Conservation (phyloP, 805 yeast genomes). For the Candida ficus region DNA sequence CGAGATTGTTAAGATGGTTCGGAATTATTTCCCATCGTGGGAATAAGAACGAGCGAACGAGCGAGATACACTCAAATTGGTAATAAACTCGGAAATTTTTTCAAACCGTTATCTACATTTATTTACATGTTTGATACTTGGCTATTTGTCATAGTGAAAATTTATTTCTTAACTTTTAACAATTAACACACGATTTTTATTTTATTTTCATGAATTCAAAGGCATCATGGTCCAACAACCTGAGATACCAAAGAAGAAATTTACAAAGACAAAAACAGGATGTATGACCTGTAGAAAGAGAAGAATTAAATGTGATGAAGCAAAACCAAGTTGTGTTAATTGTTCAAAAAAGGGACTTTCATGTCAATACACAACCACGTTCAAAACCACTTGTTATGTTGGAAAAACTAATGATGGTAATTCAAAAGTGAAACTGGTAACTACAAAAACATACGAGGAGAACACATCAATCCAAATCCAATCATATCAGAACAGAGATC, state of each 20-base stretch:
- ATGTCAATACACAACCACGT: neutral
- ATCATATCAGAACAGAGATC: neutral
- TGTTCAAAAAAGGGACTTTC: slow-evolving; percentile 11
- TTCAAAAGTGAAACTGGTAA: neutral
- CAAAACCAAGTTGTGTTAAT: slow-evolving; percentile 18
- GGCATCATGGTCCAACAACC: neutral
- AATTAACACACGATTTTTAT: too few relatives aligned
- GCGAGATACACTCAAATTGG: too few relatives aligned
- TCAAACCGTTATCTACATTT: neutral
- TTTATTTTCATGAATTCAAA: too few relatives aligned
- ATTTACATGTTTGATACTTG: too few relatives aligned
- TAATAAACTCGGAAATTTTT: too few relatives aligned
- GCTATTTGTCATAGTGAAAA: too few relatives aligned
- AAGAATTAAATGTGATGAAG: slow-evolving; percentile 23
- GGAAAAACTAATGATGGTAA: neutral
- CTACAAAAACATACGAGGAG: neutral
- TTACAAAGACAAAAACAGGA: slow-evolving; percentile 16
- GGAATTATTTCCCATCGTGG: neutral
- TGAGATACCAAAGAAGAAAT: neutral
- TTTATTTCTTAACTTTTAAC: too few relatives aligned
- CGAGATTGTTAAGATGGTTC: neutral
- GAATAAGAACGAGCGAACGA: neutral
- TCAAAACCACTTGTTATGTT: neutral
- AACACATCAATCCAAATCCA: neutral
- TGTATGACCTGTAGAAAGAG: slow-evolving; percentile 24